These are phyloP conservation scores for Calophaca sinica DNA, from an alignment of 306 rosid genomes.

Conservation along the genomic window DNA sequence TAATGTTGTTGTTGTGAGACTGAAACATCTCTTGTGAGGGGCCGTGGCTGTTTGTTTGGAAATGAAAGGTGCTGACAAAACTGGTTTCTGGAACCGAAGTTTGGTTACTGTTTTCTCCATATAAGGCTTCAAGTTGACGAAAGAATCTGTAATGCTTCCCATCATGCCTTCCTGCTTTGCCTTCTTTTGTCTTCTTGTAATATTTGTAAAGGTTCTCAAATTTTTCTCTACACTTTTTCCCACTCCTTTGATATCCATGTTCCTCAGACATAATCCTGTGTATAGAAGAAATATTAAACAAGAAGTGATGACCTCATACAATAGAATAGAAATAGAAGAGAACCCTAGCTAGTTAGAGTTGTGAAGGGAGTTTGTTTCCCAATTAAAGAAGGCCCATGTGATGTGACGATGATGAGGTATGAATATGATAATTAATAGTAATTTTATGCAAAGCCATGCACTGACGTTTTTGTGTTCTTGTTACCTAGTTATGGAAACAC, in stretches of 20 bases:
- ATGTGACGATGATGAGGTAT: slow-evolving; percentile 19
- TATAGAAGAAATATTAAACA: too few relatives aligned
- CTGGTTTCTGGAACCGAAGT: slow-evolving; percentile 58
- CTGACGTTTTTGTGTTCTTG: slow-evolving; percentile 43
- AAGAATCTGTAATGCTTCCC: slow-evolving; percentile 97
- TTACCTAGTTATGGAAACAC: slow-evolving; percentile 43
- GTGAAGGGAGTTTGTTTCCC: too few relatives aligned
- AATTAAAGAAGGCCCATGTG: slow-evolving; percentile 24
- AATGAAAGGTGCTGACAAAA: slow-evolving; percentile 50
- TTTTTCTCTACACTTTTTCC: slow-evolving; percentile 97
- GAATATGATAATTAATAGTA: slow-evolving; percentile 1
- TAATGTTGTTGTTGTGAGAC: slow-evolving; percentile 15
- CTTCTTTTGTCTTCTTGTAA: slow-evolving; percentile 98
- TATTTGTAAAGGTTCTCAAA: slow-evolving; percentile 94
- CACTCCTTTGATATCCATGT: slow-evolving; percentile 96
- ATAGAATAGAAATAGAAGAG: slow-evolving; percentile 10
- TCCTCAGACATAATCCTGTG: slow-evolving; percentile 89
- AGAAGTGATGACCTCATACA: not conserved
- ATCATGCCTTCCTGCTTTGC: slow-evolving; percentile 95
- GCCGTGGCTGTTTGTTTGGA: slow-evolving; percentile 5
- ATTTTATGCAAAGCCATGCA: slow-evolving; percentile 47
- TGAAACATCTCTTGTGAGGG: slow-evolving; percentile 45
- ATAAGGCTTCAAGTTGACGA: slow-evolving; percentile 97
- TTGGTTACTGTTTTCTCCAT: slow-evolving; percentile 73
- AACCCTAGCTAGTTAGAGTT: slow-evolving; percentile 25